Base-by-base conservation (phyloP, 352 stramenopile species). In the Globisporangium camurandrum region DNA sequence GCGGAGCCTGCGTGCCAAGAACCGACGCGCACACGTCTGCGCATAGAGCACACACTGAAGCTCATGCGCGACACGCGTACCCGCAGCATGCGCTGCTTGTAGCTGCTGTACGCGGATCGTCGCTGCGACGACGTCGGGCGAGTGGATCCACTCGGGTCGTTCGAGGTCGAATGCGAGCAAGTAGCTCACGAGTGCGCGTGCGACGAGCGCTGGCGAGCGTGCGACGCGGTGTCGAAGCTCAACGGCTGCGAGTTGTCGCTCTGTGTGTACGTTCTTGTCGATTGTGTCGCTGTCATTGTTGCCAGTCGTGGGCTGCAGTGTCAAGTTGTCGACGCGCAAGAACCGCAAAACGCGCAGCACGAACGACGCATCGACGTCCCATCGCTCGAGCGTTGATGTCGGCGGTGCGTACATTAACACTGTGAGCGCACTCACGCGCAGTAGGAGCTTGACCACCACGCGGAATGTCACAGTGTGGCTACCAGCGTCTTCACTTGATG, bases 111-210 rank as follows among this genome's bases (percentile, higher is more conserved):
- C 10, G 16, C 23, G 24, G 9, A 12, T 48, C 37, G 41, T 56
- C 44, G 46, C 54, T 5, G 68, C 67, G 31, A 72, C 44, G 10
- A 69, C 66, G 19, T 78, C 49, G 1, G 61, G 61, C 45, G 71
- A 61, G 61, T 84, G 72, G 6, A 68, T 58, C n/a, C 64, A 69
- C 3, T 39, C 61, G 9, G 74, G 69, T 2, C 19, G 31, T 19
- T 34, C 33, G 0, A 60, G 48, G 0, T 64, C 67, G 49, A 74
- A 69, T 3, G 36, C 38, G 14, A 61, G 2, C 3, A 85, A 5
- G 52, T 84, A 86, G 22, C 43, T 56, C 23, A 79, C 38, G 38
- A 86, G 36, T 19, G 42, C 27, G 6, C 60, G 69, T 20, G 81
- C 47, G 17, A 59, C 62, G 2, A 11, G n/a, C 57, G 7, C 2